Percentiles rank a stretch among this genome's conserved stretches.
phyloP scores from a whole-genome alignment of 2,329 filamentous ascomycete species.

The Zymoseptoria crescenta region DNA sequence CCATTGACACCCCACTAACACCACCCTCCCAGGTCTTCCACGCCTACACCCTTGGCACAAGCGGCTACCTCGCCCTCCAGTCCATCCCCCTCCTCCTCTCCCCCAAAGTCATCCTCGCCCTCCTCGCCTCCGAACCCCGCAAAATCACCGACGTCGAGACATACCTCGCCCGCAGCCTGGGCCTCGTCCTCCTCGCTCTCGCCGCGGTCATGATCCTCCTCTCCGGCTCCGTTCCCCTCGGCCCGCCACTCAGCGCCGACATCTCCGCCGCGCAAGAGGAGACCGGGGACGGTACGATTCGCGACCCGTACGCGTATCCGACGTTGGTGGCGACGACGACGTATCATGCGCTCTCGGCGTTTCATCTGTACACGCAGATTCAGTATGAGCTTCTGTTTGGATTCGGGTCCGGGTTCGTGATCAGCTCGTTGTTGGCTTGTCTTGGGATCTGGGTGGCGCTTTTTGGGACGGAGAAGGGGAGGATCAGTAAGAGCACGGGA shows the following conservation, averaged over 20 bases:
- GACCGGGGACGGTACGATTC: conserved; percentile 4
- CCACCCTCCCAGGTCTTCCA: conserved; percentile 32
- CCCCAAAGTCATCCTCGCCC: conserved; percentile 53
- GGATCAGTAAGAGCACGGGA: conserved; percentile 55
- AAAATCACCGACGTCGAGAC: conserved; percentile 54
- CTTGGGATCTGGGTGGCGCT: conserved; percentile 59
- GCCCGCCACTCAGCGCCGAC: conserved; percentile 2
- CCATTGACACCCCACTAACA: conserved; percentile 1
- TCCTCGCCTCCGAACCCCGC: conserved; percentile 49
- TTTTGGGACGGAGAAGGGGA: conserved; percentile 48
- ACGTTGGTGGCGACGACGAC: conserved; percentile 54
- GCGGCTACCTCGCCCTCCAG: conserved; percentile 38
- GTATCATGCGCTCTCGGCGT: conserved; percentile 56
- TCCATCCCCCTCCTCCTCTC: conserved; percentile 49
- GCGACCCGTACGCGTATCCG: conserved; percentile 46
- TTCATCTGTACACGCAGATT: conserved; percentile 63
- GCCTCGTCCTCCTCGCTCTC: conserved; percentile 58
- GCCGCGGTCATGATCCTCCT: conserved; percentile 58
- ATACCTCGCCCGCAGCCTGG: conserved; percentile 67
- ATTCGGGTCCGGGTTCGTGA: conserved; percentile 51
- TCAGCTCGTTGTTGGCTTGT: conserved; percentile 49
- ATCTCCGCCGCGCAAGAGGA: neutral
- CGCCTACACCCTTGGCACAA: conserved; percentile 37
- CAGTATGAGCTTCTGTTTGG: conserved; percentile 47
- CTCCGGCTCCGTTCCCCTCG: conserved; percentile 62